A percentile compares a stretch with the other conserved stretches of the same genome.
Evolutionary conservation across 768 basidiomycete species (phyloP).

Genomic region (Hericium alpestre): DNA sequence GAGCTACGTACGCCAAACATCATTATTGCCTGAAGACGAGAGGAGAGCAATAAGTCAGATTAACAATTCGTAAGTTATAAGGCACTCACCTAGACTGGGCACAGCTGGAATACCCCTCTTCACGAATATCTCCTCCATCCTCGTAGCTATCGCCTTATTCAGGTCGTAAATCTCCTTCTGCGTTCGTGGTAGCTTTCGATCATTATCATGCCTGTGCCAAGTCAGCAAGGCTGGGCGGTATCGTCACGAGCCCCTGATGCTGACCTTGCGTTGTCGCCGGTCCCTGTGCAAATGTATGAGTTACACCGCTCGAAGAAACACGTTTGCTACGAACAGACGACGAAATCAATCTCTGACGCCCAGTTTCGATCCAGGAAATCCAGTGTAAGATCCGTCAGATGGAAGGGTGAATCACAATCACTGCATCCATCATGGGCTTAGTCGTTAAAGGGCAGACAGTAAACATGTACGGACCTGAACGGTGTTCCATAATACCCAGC

Average conservation of each 20-base stretch:
- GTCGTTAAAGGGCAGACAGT: too few relatives aligned
- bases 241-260: neutral
- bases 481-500: slow-evolving; percentile 61
- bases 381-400: slow-evolving; percentile 72
- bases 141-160: slow-evolving; percentile 54
- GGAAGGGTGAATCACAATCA: slow-evolving; percentile 74
- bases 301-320: neutral
- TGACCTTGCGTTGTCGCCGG: slow-evolving; percentile 66
- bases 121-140: slow-evolving; percentile 67
- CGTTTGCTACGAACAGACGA: slow-evolving; percentile 50
- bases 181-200: slow-evolving; percentile 71
- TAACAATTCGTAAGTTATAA: neutral
- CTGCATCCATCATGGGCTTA: slow-evolving; percentile 21
- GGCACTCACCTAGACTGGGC: slow-evolving; percentile 58
- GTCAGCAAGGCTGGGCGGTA: slow-evolving; percentile 1
- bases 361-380: slow-evolving; percentile 72
- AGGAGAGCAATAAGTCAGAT: neutral
- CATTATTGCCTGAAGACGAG: slow-evolving; percentile 66
- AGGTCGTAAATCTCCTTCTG: slow-evolving; percentile 66
- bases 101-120: slow-evolving; percentile 66
- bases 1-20: slow-evolving; percentile 67
- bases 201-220: slow-evolving; percentile 63
- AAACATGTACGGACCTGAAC: slow-evolving; percentile 38
- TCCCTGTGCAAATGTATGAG: slow-evolving; percentile 36
- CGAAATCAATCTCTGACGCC: slow-evolving; percentile 81